A percentile compares a stretch with the other conserved stretches of the same genome.
Conservation (phyloP, 2,329 filamentous ascomycete species). For the Canariomyces notabilis region DNA sequence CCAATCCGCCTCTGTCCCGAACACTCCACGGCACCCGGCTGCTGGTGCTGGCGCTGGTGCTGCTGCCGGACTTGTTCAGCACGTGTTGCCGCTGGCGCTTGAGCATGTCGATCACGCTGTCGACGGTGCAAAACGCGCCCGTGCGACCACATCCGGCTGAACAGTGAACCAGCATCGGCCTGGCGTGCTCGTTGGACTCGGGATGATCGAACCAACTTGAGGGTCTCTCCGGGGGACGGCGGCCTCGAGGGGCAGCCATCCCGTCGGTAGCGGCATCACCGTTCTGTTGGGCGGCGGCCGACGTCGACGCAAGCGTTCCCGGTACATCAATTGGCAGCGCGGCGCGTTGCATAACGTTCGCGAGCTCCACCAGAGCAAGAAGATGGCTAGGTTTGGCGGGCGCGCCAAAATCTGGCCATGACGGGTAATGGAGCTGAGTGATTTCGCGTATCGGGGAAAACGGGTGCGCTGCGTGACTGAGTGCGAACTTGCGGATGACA, state of each 20-base stretch:
- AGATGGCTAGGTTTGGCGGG: conserved; percentile 85
- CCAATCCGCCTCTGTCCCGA: conserved; percentile 11
- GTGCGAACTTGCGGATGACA: conserved; percentile 78
- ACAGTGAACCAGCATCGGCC: conserved; percentile 88
- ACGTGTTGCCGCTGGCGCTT: conserved; percentile 65
- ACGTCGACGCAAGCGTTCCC: conserved; percentile 17
- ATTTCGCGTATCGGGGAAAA: conserved; percentile 87
- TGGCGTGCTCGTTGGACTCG: conserved; percentile 44
- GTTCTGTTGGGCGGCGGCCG: conserved; percentile 2
- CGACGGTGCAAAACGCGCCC: conserved; percentile 93
- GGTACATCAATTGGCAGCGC: conserved; percentile 42
- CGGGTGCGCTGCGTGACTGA: conserved; percentile 70
- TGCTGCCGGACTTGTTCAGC: conserved; percentile 25
- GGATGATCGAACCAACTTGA: conserved; percentile 55
- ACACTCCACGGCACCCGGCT: conserved; percentile 9
- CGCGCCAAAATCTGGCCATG: conserved; percentile 96
- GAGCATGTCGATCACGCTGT: conserved; percentile 92
- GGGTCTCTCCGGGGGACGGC: too few relatives aligned
- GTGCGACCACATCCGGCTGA: conserved; percentile 94
- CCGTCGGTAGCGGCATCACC: neutral
- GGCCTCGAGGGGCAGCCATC: neutral
- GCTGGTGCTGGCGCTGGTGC: conserved; percentile 28
- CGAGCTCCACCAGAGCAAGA: conserved; percentile 82
- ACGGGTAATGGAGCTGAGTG: conserved; percentile 87
- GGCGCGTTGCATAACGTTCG: conserved; percentile 65